A percentile compares a stretch with the other conserved stretches of the same genome.
Evolutionary conservation across 768 basidiomycete genomes (phyloP).

Genomic region (Tricholoma furcatifolium): DNA sequence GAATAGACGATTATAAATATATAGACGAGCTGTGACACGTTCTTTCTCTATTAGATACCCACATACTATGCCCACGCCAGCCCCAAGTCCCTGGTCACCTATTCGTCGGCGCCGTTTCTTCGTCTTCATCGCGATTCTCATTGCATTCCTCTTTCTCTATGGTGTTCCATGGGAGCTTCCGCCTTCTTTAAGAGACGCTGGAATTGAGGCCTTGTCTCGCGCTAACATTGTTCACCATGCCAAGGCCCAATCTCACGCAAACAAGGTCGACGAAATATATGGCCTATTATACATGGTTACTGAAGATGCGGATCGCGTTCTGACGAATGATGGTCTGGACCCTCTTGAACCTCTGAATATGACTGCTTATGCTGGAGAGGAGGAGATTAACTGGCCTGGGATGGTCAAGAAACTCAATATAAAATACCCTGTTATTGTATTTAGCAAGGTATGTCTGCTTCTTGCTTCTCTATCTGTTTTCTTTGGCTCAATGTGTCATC

Average conservation of each 20-base stretch:
- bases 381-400: conserved; percentile 40
- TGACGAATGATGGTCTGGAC: conserved; percentile 43
- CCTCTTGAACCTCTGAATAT: conserved; percentile 48
- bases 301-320: conserved; percentile 38
- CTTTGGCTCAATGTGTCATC: background rate
- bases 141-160: conserved; percentile 38
- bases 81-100: conserved; percentile 15
- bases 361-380: conserved; percentile 53
- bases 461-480: background rate
- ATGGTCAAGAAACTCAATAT: conserved; percentile 41
- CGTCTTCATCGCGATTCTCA: conserved; percentile 34
- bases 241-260: conserved; percentile 23
- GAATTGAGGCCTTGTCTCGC: conserved; percentile 33
- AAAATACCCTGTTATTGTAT: conserved; percentile 67
- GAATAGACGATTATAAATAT: background rate
- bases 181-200: conserved; percentile 31
- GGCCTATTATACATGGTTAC: conserved; percentile 70
- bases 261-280: conserved; percentile 58
- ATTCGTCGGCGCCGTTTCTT: conserved; percentile 49
- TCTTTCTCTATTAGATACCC: conserved; percentile 4
- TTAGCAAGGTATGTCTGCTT: conserved; percentile 64
- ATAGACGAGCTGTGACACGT: conserved; percentile 1
- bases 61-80: conserved; percentile 17
- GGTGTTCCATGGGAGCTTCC: conserved; percentile 43
- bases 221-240: conserved; percentile 39